Conservation (phyloP, 768 basidiomycete genomes). For the Coprinellus micaceus region DNA sequence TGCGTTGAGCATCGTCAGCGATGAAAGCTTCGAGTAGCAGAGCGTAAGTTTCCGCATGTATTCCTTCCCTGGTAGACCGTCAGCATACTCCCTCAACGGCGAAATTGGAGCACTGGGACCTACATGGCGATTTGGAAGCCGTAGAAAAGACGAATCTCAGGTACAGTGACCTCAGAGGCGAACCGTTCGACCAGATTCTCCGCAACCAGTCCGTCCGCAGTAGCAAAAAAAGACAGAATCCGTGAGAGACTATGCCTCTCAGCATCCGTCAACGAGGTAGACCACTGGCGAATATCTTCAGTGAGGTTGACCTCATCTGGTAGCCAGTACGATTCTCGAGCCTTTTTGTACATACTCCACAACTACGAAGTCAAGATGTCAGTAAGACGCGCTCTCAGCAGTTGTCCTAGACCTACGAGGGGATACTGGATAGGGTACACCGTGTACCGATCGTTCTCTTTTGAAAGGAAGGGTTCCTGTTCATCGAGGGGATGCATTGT, state of each 20-base stretch:
- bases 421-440: background rate
- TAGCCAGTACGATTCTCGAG: background rate
- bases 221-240: background rate
- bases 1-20: background rate
- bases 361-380: background rate
- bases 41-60: background rate
- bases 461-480: no score
- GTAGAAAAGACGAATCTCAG: background rate
- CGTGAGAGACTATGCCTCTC: background rate
- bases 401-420: background rate
- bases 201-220: background rate
- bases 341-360: background rate
- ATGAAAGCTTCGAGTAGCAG: background rate
- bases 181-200: background rate
- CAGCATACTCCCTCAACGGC: background rate
- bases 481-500: no score
- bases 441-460: no score
- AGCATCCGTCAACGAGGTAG: background rate
- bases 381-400: background rate
- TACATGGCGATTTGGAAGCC: background rate
- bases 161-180: background rate
- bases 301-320: background rate
- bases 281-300: background rate
- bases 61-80: background rate
- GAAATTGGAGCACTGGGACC: background rate